A percentile compares a stretch with the other conserved stretches of the same genome.
Conservation (phyloP, 129 eudicot genomes). For the Saussurea involucrata region DNA sequence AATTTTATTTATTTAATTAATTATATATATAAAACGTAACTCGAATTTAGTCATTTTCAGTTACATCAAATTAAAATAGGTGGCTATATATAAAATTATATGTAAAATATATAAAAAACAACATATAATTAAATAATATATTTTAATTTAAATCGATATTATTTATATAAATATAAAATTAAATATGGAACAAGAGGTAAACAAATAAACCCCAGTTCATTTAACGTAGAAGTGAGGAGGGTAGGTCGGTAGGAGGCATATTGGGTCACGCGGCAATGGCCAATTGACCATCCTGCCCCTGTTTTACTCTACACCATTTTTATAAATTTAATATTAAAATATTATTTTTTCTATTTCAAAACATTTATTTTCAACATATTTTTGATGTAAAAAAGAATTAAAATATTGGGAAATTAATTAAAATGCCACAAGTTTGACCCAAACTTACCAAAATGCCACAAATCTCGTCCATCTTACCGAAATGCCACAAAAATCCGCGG, state of each 20-base stretch:
- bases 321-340: no score
- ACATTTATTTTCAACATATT: no score
- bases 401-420: no score
- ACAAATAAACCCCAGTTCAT: conserved; percentile 5
- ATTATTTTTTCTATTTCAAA: no score
- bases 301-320: conserved; percentile 2
- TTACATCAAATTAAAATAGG: not conserved
- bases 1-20: no score
- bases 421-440: no score
- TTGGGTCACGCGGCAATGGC: conserved; percentile 23
- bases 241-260: not conserved
- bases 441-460: no score
- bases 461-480: no score
- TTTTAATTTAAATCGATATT: not conserved
- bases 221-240: not conserved
- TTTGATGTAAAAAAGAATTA: no score
- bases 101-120: not conserved
- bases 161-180: not conserved
- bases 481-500: no score
- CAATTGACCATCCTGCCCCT: conserved; percentile 5
- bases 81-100: not conserved
- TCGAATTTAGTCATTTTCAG: not conserved
- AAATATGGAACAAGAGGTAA: not conserved
- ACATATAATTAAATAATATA: no score
- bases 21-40: no score